phyloP scores from a whole-genome alignment of 1,284 basidiomycete species.

The Trametes pubescens region DNA sequence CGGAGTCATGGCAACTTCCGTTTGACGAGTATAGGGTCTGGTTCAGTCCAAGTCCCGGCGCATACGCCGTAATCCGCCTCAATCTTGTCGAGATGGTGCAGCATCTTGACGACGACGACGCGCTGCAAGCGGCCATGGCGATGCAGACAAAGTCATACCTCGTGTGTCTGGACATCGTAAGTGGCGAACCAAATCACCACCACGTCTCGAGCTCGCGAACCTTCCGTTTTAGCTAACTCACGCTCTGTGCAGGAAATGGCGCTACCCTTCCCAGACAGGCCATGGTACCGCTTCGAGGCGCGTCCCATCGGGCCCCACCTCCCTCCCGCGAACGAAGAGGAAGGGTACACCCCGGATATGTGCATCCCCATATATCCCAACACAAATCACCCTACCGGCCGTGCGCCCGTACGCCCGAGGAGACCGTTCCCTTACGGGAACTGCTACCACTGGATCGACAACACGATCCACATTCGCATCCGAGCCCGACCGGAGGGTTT shows the following conservation, averaged over 20 bases:
- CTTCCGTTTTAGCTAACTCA: neutral
- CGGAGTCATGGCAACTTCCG: neutral
- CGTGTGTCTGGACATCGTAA: neutral
- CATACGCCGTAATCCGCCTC: neutral
- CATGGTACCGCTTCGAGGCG: conserved; percentile 10
- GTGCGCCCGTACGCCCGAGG: conserved; percentile 1
- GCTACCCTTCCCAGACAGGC: conserved; percentile 1
- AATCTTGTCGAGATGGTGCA: neutral
- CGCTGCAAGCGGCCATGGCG: neutral
- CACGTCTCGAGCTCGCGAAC: neutral
- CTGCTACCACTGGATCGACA: conserved; percentile 18
- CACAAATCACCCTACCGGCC: neutral
- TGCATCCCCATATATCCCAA: conserved; percentile 20
- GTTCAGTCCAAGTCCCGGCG: neutral
- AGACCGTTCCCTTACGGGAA: conserved; percentile 11
- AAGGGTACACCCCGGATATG: conserved; percentile 15
- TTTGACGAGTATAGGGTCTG: neutral
- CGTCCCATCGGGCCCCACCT: conserved; percentile 4
- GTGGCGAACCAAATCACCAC: neutral
- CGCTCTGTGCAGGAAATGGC: neutral
- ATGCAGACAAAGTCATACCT: conserved; percentile 4
- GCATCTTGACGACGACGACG: neutral
- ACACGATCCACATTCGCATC: neutral
- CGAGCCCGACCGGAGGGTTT: neutral
- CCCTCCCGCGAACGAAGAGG: neutral